Evolutionary conservation across 139 green algal genomes (phyloP).

Genomic region (Nannochloris sp.): DNA sequence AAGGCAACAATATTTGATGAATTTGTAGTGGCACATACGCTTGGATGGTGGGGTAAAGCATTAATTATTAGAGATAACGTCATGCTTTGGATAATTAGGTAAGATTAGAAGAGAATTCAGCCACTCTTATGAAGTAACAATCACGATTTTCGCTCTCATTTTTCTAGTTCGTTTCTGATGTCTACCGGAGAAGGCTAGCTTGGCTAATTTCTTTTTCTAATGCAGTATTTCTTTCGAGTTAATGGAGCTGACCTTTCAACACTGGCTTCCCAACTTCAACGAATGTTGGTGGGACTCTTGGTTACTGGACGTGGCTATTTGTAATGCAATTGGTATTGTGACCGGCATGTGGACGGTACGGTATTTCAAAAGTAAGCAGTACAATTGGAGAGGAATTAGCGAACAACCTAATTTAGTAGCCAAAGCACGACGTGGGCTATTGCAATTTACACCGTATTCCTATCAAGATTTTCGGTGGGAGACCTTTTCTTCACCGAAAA

Average conservation of each 20-base stretch:
- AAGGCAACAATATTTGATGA: constrained; percentile 77
- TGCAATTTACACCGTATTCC: constrained; percentile 74
- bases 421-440: constrained; percentile 47
- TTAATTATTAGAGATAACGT: constrained; percentile 67
- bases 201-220: not conserved
- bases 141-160: not conserved
- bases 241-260: constrained; percentile 60
- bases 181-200: too few species aligned
- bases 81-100: constrained; percentile 52
- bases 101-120: not conserved
- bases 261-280: constrained; percentile 94
- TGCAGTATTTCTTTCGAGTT: constrained; percentile 49
- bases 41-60: constrained; percentile 78
- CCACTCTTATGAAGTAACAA: not conserved
- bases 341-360: constrained; percentile 58
- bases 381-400: constrained; percentile 61
- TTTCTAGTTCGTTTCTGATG: too few species aligned
- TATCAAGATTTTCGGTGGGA: constrained; percentile 63
- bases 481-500: constrained; percentile 38
- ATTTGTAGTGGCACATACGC: constrained; percentile 85
- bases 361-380: constrained; percentile 48
- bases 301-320: constrained; percentile 81
- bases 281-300: constrained; percentile 96
- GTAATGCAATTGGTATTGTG: constrained; percentile 71
- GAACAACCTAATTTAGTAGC: constrained; percentile 45